These are phyloP conservation scores for Thyridium curvatum DNA, from an alignment of 2,329 filamentous ascomycete species.

Conservation along the genomic window DNA sequence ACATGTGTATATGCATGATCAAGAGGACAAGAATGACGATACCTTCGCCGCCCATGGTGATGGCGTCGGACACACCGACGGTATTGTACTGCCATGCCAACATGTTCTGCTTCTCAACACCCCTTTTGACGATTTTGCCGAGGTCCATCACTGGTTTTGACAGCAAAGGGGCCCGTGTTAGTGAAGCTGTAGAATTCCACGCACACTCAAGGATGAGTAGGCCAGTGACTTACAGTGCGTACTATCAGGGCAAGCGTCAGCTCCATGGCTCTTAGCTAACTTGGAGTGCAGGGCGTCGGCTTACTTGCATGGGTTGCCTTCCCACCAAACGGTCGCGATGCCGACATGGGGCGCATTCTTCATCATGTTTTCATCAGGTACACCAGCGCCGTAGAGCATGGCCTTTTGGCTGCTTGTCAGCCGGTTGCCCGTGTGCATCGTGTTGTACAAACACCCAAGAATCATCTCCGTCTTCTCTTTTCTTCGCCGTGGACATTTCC, in stretches of 20 bases:
- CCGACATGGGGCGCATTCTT: conserved; percentile 87
- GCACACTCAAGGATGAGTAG: neutral
- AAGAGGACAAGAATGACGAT: too few relatives aligned
- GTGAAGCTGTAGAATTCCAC: conserved; percentile 1
- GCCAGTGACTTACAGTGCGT: conserved; percentile 1
- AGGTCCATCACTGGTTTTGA: conserved; percentile 83
- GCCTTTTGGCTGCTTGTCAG: conserved; percentile 46
- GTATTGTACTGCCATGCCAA: conserved; percentile 94
- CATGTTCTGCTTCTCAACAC: conserved; percentile 77
- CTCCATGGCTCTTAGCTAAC: conserved; percentile 19
- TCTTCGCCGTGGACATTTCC: neutral
- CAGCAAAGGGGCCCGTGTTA: conserved; percentile 19
- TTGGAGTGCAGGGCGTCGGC: conserved; percentile 20
- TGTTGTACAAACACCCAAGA: conserved; percentile 2
- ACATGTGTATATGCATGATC: neutral
- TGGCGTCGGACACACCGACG: conserved; percentile 80
- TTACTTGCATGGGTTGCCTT: conserved; percentile 93
- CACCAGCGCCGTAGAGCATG: conserved; percentile 91
- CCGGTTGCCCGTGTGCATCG: conserved; percentile 8
- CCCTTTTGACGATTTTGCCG: conserved; percentile 79
- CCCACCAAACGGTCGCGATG: conserved; percentile 92
- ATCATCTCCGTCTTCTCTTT: neutral
- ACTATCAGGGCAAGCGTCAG: neutral
- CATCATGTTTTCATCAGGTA: conserved; percentile 78
- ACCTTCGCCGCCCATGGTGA: conserved; percentile 94